Evolutionary conservation across 2,329 filamentous ascomycete genomes (phyloP), one percentile per base, ranked within the genome.

Genomic region (Fulvia fulva): DNA sequence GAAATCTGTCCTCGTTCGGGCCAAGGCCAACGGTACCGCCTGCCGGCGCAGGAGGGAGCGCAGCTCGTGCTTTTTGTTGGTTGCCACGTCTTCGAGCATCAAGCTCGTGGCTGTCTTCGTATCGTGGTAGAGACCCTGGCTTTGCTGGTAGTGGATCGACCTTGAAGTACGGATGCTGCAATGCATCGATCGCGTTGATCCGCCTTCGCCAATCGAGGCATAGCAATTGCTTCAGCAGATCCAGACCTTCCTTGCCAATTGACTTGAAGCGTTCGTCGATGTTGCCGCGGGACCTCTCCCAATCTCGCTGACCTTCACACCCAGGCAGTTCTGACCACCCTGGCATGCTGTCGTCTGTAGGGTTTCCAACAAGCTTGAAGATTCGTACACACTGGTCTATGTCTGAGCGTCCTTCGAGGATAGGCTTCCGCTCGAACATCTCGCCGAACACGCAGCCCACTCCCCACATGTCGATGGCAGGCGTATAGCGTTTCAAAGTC

Each of bases 391-490:
- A 86, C 74, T 99, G 94, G 69, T 97, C 88, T 6, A 85, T 77
- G 70, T 99, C 94, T 67, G 89, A 95, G 65, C 90, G 91, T 12
- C 94, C 94, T 7, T 91, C 85, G 45, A 99, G 81, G 54, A 99
- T 97, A 0, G 94, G 94, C 73, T 93, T 96, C 37, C 91, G 87
- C 67, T 91, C 86, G 64, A 97, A 88, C 93, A 99, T 99, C 73
- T 99, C 94, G 53, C 91, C 94, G 75, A 99, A 97, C 2, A 99
- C 91, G 71, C 94, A 99, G n/a, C 93, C 94, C 66, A 97, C 93
- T 67, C 94, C 94, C 94, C 94, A 99, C 77, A 99, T 86, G 74
- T 99, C 94, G 68, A 99, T 97, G 9, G 94, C 92, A 14, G 92
- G 91, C n/a, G 94, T 99, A 75, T 99, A 99, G 65, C 86, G 86